These are phyloP conservation scores for Boletus huronensis DNA, from an alignment of 768 basidiomycete species.

Conservation along the genomic window DNA sequence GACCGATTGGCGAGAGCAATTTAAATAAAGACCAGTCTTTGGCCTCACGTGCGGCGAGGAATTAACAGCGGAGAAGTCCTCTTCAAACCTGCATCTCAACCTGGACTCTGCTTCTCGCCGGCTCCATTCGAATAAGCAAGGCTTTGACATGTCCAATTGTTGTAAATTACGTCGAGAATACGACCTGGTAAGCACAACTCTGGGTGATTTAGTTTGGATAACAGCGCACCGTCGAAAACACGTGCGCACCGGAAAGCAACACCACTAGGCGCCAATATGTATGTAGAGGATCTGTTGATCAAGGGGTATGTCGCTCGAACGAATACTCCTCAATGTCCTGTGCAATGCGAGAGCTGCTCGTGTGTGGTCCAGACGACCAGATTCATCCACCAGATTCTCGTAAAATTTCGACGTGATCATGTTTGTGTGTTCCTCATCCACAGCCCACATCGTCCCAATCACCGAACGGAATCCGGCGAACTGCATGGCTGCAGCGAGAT, in stretches of 20 bases:
- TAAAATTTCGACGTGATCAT: background rate
- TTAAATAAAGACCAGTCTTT: no score
- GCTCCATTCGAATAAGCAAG: constrained; percentile 40
- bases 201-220: no score
- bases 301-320: background rate
- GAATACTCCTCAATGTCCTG: background rate
- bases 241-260: background rate
- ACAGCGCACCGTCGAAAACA: background rate
- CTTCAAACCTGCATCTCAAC: no score
- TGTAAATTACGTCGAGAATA: no score
- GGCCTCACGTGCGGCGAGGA: no score
- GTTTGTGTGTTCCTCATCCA: background rate
- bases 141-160: constrained; percentile 38
- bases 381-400: background rate
- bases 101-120: no score
- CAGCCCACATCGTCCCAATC: no score
- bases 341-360: background rate
- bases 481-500: no score
- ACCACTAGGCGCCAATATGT: background rate
- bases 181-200: no score
- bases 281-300: background rate
- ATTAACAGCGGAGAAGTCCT: no score
- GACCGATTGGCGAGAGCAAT: no score
- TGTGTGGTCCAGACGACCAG: background rate
- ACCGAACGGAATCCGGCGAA: background rate